phyloP scores from a whole-genome alignment of 2,329 filamentous ascomycete genomes.

The Aaosphaeria pasadenensis region DNA sequence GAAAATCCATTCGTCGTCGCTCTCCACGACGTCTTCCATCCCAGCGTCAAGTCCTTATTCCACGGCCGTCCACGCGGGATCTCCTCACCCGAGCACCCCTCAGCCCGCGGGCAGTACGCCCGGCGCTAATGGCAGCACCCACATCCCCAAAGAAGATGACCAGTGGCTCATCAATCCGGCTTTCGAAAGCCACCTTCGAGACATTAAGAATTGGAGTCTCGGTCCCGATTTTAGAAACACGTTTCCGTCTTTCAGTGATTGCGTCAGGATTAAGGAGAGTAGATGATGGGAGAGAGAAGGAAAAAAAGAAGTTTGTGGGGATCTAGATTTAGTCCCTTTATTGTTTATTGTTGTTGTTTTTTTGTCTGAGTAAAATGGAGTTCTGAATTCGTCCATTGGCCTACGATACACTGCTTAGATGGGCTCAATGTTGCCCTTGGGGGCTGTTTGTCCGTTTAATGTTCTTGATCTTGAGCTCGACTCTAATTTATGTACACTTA shows the following conservation, averaged over 20 bases:
- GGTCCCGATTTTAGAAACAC: conserved; percentile 65
- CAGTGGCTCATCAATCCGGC: conserved; percentile 81
- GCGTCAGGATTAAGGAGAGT: conserved; percentile 10
- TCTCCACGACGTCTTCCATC: conserved; percentile 20
- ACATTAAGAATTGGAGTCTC: conserved; percentile 78
- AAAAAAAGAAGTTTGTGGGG: too few species aligned
- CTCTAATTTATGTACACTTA: too few species aligned
- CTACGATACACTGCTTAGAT: too few species aligned
- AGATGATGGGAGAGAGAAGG: conserved; percentile 3
- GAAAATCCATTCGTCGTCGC: conserved; percentile 14
- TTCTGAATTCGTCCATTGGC: too few species aligned
- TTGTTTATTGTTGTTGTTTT: too few species aligned
- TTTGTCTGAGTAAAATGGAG: too few species aligned
- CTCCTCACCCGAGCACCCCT: conserved; percentile 23
- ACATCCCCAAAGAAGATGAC: conserved; percentile 39
- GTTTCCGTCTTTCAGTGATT: conserved; percentile 55
- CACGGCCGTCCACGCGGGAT: conserved; percentile 26
- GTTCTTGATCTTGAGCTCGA: too few species aligned
- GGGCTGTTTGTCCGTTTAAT: too few species aligned
- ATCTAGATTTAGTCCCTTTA: too few species aligned
- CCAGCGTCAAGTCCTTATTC: conserved; percentile 26
- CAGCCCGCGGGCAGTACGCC: conserved; percentile 17
- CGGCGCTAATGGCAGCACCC: conserved; percentile 5
- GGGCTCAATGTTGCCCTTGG: too few species aligned
- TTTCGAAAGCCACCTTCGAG: conserved; percentile 75